Evolutionary conservation across 805 yeast genomes (phyloP).

Genomic region (Candida cerambycidarum): DNA sequence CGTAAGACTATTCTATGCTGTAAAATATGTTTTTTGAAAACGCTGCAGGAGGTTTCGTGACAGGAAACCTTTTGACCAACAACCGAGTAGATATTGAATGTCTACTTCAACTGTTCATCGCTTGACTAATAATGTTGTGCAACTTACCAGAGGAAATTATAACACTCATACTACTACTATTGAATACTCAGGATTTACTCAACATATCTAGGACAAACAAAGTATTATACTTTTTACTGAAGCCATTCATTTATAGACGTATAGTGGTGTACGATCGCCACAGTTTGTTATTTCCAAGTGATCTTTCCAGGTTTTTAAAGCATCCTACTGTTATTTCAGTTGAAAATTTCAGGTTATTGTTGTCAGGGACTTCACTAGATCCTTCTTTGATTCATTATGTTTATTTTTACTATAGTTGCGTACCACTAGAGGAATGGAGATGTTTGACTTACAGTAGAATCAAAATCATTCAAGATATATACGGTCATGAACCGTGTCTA

Average conservation of each 20-base stretch:
- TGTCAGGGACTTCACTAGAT: neutral
- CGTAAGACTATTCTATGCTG: no score
- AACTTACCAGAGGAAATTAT: neutral
- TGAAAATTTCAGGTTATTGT: neutral
- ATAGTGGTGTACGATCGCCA: neutral
- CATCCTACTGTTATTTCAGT: neutral
- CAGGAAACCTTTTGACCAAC: no score
- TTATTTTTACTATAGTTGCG: neutral
- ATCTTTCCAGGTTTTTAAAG: neutral
- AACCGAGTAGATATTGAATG: no score
- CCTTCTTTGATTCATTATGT: neutral
- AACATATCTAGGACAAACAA: neutral
- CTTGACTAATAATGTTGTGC: neutral
- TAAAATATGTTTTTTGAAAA: no score
- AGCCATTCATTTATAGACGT: neutral
- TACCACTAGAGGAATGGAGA: neutral
- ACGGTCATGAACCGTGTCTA: neutral
- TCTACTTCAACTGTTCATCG: no score
- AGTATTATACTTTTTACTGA: neutral
- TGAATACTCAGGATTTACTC: neutral
- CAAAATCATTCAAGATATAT: neutral
- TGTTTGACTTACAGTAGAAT: neutral
- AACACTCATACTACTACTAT: neutral
- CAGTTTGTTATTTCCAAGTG: neutral
- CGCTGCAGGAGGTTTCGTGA: no score